phyloP scores from a whole-genome alignment of 306 rosid genomes.

The Carpinus viminea region DNA sequence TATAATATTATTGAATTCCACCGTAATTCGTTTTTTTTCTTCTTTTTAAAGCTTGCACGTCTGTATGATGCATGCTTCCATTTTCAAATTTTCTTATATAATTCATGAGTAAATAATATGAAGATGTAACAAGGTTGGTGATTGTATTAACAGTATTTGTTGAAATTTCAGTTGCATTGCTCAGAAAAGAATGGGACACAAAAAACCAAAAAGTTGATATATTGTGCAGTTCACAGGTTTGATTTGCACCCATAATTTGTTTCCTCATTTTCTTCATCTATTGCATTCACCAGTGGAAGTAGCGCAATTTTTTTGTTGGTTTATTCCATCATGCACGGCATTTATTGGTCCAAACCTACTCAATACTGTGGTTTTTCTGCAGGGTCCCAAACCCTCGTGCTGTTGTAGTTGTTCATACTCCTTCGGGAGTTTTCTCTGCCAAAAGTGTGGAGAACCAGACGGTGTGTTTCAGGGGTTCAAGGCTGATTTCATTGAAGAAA shows the following conservation, averaged over 20 bases:
- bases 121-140: conserved; percentile 26
- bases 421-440: conserved; percentile 72
- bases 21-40: neutral
- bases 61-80: conserved; percentile 18
- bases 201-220: conserved; percentile 66
- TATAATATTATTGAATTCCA: neutral
- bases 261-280: neutral
- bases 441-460: conserved; percentile 65
- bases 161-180: conserved; percentile 69
- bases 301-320: neutral
- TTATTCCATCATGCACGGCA: neutral
- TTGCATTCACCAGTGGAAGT: neutral
- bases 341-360: conserved; percentile 12
- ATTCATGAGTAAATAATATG: conserved; percentile 25
- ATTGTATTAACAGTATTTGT: conserved; percentile 32
- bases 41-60: conserved; percentile 16
- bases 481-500: conserved; percentile 65
- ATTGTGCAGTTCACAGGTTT: conserved; percentile 88
- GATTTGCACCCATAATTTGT: conserved; percentile 22
- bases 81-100: neutral
- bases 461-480: conserved; percentile 80
- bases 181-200: conserved; percentile 75
- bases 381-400: conserved; percentile 83
- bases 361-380: conserved; percentile 25
- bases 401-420: conserved; percentile 67